These are phyloP conservation scores for Solanum bulbocastanum DNA, from an alignment of 257 asterid species.

Conservation along the genomic window DNA sequence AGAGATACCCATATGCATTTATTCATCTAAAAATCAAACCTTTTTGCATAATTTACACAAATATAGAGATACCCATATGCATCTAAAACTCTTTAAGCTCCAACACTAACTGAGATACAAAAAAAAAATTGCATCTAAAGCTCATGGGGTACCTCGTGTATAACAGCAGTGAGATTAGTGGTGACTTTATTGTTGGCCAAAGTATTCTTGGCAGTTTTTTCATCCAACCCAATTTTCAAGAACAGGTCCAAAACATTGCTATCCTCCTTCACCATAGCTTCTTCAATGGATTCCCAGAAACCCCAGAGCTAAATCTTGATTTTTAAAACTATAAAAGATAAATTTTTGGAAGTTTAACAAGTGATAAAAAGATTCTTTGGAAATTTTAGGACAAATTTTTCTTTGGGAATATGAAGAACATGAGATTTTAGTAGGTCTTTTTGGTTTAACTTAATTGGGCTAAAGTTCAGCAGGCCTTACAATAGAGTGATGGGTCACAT, in stretches of 20 bases:
- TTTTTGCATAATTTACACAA: background rate
- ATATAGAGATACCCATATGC: background rate
- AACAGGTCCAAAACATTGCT: constrained; percentile 19
- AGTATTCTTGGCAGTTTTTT: constrained; percentile 36
- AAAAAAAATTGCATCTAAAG: background rate
- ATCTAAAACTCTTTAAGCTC: background rate
- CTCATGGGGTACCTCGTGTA: constrained; percentile 24
- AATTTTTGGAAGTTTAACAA: background rate
- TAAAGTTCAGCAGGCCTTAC: background rate
- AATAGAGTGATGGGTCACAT: background rate
- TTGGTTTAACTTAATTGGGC: background rate
- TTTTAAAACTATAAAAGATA: background rate
- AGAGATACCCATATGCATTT: background rate
- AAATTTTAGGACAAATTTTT: background rate
- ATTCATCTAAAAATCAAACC: background rate
- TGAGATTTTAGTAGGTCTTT: background rate
- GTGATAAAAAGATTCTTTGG: background rate
- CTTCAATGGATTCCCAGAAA: background rate
- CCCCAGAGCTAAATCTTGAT: background rate
- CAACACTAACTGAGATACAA: background rate
- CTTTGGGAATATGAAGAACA: background rate
- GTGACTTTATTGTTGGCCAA: constrained; percentile 38
- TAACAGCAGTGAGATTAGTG: constrained; percentile 27
- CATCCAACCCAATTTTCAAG: constrained; percentile 34
- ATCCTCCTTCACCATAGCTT: background rate